These are phyloP conservation scores for Trypanosoma congolense DNA, from an alignment of 208 protist genomes.

Conservation along the genomic window DNA sequence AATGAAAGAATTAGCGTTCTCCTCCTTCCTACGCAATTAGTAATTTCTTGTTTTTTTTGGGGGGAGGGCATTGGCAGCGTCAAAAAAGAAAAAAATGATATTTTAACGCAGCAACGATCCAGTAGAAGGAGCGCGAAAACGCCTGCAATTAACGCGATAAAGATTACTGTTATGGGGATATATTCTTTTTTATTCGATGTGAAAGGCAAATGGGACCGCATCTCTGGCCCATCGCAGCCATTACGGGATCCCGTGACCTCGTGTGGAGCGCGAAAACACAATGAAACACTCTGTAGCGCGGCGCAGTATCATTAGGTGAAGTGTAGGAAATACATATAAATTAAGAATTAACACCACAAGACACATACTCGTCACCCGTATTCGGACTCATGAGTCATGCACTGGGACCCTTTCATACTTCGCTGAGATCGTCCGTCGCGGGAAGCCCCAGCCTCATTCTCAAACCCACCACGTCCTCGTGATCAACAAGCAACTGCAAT, in stretches of 20 bases:
- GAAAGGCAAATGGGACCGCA: not conserved
- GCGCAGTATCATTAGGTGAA: no score
- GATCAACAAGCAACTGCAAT: conserved; percentile 72
- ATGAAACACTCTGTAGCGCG: conserved; percentile 6
- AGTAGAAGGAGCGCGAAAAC: not conserved
- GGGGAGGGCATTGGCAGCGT: not conserved
- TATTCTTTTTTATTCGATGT: not conserved
- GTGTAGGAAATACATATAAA: no score
- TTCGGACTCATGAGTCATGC: no score
- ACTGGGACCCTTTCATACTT: no score
- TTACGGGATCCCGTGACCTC: not conserved
- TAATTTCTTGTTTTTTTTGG: no score
- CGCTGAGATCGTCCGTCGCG: conserved; percentile 2
- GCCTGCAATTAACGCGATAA: not conserved
- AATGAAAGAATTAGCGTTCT: no score
- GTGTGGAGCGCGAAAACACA: not conserved
- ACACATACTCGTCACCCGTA: no score
- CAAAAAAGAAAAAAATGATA: no score
- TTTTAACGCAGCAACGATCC: not conserved
- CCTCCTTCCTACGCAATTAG: no score
- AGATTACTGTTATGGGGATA: not conserved
- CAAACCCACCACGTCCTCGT: conserved; percentile 81
- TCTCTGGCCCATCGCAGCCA: not conserved
- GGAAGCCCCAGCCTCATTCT: conserved; percentile 58
- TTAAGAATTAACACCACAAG: no score